phyloP scores from a whole-genome alignment of 352 stramenopile genomes.

The Phytophthora melonis region DNA sequence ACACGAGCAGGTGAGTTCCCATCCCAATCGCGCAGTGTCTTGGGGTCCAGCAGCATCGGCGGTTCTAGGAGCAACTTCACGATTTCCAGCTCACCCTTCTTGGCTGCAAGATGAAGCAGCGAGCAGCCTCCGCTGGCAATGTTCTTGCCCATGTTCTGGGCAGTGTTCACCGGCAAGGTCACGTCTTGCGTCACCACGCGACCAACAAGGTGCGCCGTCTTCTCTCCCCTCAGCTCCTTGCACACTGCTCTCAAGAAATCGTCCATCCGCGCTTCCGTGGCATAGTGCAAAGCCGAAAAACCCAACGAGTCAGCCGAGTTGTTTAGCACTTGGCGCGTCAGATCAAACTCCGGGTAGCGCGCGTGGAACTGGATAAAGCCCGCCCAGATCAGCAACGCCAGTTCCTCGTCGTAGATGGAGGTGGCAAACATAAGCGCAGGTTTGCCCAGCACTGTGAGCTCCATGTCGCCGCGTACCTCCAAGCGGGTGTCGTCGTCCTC shows the following conservation, averaged over 20 bases:
- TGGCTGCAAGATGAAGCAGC: conserved; percentile 74
- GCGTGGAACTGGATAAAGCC: conserved; percentile 62
- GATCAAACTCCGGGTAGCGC: conserved; percentile 45
- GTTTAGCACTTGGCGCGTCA: conserved; percentile 73
- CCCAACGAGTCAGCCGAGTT: conserved; percentile 75
- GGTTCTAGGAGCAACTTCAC: conserved; percentile 54
- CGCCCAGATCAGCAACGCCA: conserved; percentile 70
- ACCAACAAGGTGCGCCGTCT: conserved; percentile 23
- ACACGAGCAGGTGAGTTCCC: conserved; percentile 60
- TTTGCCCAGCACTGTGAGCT: conserved; percentile 81
- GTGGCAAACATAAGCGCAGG: conserved; percentile 79
- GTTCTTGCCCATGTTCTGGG: conserved; percentile 71
- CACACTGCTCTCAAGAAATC: conserved; percentile 53
- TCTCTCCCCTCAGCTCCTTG: conserved; percentile 31
- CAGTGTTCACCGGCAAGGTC: conserved; percentile 67
- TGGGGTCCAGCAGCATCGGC: conserved; percentile 42
- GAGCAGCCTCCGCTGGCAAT: conserved; percentile 78
- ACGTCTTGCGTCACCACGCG: conserved; percentile 69
- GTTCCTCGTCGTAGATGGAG: conserved; percentile 88
- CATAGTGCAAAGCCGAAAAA: conserved; percentile 80
- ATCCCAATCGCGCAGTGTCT: conserved; percentile 63
- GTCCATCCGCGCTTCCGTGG: conserved; percentile 76
- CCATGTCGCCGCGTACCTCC: conserved; percentile 33
- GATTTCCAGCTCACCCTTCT: conserved; percentile 64
- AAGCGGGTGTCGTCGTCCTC: conserved; percentile 20